Percentiles rank a stretch among this genome's conserved stretches.
Evolutionary conservation across 805 yeast species (phyloP).

Genomic region (Kuraishia borneana): DNA sequence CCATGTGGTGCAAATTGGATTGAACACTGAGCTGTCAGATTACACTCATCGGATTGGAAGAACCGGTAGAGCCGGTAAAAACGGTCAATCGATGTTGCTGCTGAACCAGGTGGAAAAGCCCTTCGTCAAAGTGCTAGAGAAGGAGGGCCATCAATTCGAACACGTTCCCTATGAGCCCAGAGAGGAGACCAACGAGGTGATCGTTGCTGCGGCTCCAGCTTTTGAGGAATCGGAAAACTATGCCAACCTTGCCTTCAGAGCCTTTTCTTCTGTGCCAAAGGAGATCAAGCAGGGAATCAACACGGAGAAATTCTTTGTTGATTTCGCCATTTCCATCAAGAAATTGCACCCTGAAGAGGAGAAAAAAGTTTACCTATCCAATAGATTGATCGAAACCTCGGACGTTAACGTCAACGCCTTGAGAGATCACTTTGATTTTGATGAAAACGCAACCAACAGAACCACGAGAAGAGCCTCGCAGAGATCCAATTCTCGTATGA

Average conservation of each 20-base stretch:
- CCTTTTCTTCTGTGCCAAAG: slow-evolving; percentile 6
- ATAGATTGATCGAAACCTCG: slow-evolving; percentile 9
- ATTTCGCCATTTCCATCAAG: slow-evolving; percentile 6
- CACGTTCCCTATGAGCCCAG: slow-evolving; percentile 28
- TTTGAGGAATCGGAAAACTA: too few relatives aligned
- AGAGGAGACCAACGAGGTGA: slow-evolving; percentile 21
- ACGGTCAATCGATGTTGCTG: slow-evolving; percentile 61
- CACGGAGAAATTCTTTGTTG: slow-evolving; percentile 4
- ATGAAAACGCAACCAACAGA: slow-evolving; percentile 2
- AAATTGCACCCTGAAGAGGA: neutral
- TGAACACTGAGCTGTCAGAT: slow-evolving; percentile 64
- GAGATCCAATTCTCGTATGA: too few relatives aligned
- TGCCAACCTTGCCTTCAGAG: slow-evolving; percentile 4
- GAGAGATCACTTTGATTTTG: slow-evolving; percentile 16
- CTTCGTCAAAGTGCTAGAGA: slow-evolving; percentile 38
- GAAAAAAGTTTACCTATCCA: slow-evolving; percentile 8
- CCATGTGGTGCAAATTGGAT: slow-evolving; percentile 75
- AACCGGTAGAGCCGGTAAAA: slow-evolving; percentile 86
- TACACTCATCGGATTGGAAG: slow-evolving; percentile 92
- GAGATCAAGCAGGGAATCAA: slow-evolving; percentile 4
- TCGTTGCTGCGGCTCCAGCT: too few relatives aligned
- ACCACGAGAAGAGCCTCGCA: too few relatives aligned
- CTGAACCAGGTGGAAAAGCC: slow-evolving; percentile 44
- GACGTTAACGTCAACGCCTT: slow-evolving; percentile 10
- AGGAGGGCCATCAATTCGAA: slow-evolving; percentile 44